These are phyloP conservation scores for Sugiyamaella americana DNA, from an alignment of 805 yeast species.

Conservation along the genomic window DNA sequence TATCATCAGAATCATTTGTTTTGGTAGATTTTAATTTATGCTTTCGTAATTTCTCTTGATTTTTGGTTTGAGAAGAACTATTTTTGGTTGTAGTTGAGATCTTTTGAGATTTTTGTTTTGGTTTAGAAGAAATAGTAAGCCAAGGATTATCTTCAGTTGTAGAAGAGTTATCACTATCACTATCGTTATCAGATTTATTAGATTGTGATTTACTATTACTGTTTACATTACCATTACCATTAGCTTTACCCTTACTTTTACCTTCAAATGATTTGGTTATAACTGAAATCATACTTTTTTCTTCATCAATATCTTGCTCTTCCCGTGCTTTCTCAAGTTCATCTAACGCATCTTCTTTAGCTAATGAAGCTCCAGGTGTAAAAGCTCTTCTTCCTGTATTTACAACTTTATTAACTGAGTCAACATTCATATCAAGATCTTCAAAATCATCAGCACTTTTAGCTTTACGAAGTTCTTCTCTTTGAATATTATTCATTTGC, in stretches of 20 bases:
- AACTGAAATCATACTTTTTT: slow-evolving; percentile 7
- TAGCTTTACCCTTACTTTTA: slow-evolving; percentile 12
- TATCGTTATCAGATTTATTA: slow-evolving; percentile 1
- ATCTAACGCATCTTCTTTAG: slow-evolving; percentile 25
- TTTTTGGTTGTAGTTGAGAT: slow-evolving; percentile 43
- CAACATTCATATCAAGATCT: slow-evolving; percentile 32
- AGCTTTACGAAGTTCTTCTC: slow-evolving; percentile 46
- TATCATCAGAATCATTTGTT: slow-evolving; percentile 22
- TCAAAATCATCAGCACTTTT: slow-evolving; percentile 35
- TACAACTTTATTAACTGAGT: slow-evolving; percentile 38
- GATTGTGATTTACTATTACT: slow-evolving; percentile 5
- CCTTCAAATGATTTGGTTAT: slow-evolving; percentile 10
- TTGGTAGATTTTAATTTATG: slow-evolving; percentile 32
- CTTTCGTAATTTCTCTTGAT: slow-evolving; percentile 34
- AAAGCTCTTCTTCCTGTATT: slow-evolving; percentile 80
- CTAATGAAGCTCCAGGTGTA: slow-evolving; percentile 53
- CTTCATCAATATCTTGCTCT: slow-evolving; percentile 19
- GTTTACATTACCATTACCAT: slow-evolving; percentile 15
- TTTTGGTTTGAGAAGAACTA: slow-evolving; percentile 46
- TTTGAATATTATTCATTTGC: slow-evolving; percentile 48
- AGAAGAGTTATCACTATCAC: slow-evolving; percentile 10
- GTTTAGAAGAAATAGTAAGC: slow-evolving; percentile 32
- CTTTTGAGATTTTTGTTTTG: slow-evolving; percentile 44
- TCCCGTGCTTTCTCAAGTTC: slow-evolving; percentile 26
- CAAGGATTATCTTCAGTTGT: slow-evolving; percentile 32